These are phyloP conservation scores for Phytophthora fragariae DNA, from an alignment of 352 stramenopile genomes.

Conservation along the genomic window DNA sequence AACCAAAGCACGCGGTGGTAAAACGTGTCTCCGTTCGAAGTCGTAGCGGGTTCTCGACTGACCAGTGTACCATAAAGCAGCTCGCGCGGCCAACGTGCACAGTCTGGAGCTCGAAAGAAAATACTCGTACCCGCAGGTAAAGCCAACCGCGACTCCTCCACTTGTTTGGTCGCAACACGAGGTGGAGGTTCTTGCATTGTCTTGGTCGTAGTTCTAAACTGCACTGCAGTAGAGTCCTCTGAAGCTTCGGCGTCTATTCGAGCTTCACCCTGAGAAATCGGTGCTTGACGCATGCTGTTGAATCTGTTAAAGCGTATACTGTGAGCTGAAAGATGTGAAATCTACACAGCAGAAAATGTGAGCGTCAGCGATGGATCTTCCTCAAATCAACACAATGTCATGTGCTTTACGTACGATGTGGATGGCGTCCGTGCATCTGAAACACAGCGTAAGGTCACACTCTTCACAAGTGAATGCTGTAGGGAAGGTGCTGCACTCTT, in stretches of 20 bases:
- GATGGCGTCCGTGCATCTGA: slow-evolving; percentile 73
- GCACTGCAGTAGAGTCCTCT: neutral
- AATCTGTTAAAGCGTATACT: slow-evolving; percentile 25
- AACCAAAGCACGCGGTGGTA: slow-evolving; percentile 79
- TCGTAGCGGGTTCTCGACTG: slow-evolving; percentile 23
- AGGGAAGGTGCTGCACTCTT: slow-evolving; percentile 56
- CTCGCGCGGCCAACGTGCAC: slow-evolving; percentile 57
- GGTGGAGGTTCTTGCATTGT: neutral
- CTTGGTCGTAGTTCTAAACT: neutral
- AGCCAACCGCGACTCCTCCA: slow-evolving; percentile 38
- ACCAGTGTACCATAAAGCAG: slow-evolving; percentile 60
- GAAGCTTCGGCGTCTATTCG: slow-evolving; percentile 8
- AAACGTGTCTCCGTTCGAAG: slow-evolving; percentile 20
- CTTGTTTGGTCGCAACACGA: slow-evolving; percentile 21
- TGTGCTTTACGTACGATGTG: slow-evolving; percentile 62
- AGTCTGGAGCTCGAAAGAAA: slow-evolving; percentile 62
- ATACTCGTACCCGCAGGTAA: slow-evolving; percentile 53
- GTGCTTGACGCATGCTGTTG: neutral
- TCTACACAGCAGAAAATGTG: slow-evolving; percentile 34
- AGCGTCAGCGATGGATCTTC: neutral
- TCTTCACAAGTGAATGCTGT: slow-evolving; percentile 50
- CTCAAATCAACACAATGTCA: neutral
- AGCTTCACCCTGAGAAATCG: neutral
- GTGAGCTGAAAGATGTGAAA: slow-evolving; percentile 53
- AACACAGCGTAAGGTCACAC: slow-evolving; percentile 62